Evolutionary conservation across 23 red algal species (phyloP).

Genomic region (Chondrus crispus): DNA sequence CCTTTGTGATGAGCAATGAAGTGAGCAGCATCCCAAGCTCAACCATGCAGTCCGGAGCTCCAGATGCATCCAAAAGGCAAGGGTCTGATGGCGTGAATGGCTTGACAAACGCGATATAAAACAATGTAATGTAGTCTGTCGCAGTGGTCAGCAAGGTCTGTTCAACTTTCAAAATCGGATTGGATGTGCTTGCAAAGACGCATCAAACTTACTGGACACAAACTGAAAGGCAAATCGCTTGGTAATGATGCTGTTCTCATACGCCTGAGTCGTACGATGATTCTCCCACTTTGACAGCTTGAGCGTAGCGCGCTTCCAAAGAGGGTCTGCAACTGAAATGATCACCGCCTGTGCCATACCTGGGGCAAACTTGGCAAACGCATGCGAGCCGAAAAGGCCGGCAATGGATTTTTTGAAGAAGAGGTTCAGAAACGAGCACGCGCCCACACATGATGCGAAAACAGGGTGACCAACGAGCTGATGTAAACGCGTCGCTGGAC

Average conservation of each 20-base stretch:
- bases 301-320: constrained; percentile 39
- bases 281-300: constrained; percentile 64
- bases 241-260: constrained; percentile 56
- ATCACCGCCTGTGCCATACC: constrained; percentile 56
- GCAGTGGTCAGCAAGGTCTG: too few species aligned
- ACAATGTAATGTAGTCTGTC: constrained; percentile 57
- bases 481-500: constrained; percentile 10
- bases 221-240: constrained; percentile 80
- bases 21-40: constrained; percentile 51
- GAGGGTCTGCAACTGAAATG: constrained; percentile 48
- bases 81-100: constrained; percentile 49
- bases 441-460: constrained; percentile 25
- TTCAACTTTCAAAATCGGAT: too few species aligned
- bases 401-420: constrained; percentile 38
- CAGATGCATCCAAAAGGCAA: constrained; percentile 16
- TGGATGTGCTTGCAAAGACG: too few species aligned
- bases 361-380: constrained; percentile 25
- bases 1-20: constrained; percentile 52
- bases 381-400: constrained; percentile 14
- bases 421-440: constrained; percentile 18
- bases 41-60: constrained; percentile 53
- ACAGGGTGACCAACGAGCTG: constrained; percentile 23
- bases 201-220: constrained; percentile 54
- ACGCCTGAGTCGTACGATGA: constrained; percentile 58
- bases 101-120: constrained; percentile 72